Percentiles rank a stretch among this genome's conserved stretches.
phyloP scores from a whole-genome alignment of 345 rosid genomes.

The Eucalyptus leucophloia region DNA sequence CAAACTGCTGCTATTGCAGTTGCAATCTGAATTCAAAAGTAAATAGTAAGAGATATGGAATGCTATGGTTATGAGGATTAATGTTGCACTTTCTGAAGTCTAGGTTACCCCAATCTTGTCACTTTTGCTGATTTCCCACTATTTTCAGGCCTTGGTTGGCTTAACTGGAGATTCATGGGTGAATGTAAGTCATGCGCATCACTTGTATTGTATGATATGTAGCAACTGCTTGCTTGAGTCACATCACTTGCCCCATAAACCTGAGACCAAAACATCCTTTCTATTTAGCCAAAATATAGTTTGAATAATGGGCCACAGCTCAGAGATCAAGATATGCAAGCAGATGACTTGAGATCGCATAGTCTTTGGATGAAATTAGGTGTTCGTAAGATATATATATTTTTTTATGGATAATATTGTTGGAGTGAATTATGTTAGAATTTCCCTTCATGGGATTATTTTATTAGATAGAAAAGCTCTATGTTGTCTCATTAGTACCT shows the following conservation, averaged over 20 bases:
- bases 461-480: not conserved
- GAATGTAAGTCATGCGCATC: not conserved
- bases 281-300: not conserved
- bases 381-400: not conserved
- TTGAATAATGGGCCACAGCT: not conserved
- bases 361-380: not conserved
- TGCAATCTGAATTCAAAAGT: not conserved
- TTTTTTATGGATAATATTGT: not conserved
- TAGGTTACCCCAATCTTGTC: not conserved
- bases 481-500: constrained; percentile 20
- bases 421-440: not conserved
- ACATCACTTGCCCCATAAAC: not conserved
- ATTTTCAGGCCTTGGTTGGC: not conserved
- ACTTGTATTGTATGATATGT: not conserved
- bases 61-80: not conserved
- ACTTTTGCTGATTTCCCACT: not conserved
- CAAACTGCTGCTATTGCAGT: not conserved
- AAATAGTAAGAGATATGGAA: not conserved
- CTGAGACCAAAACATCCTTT: not conserved
- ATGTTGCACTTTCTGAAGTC: not conserved
- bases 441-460: not conserved
- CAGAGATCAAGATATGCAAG: not conserved
- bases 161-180: not conserved
- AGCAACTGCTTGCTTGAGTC: not conserved
- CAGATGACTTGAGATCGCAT: not conserved